Evolutionary conservation across 2,329 filamentous ascomycete genomes (phyloP).

Genomic region (Xylaria sp.): DNA sequence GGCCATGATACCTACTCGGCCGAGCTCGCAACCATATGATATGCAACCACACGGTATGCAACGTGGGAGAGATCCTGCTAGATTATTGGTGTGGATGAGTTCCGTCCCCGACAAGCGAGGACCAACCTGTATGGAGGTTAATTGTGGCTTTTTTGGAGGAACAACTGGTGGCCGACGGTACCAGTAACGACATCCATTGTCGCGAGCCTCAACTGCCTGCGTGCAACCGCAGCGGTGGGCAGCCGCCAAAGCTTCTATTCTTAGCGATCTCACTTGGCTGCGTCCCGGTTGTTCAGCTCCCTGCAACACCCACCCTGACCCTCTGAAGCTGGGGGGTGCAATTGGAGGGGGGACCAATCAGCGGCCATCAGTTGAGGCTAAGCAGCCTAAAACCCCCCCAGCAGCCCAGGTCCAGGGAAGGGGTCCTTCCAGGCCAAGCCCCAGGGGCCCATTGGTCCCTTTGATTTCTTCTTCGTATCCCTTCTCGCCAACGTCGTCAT

Average conservation of each 20-base stretch:
- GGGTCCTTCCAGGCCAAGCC: slow-evolving; percentile 14
- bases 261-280: slow-evolving; percentile 20
- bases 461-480: slow-evolving; percentile 19
- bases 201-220: not conserved
- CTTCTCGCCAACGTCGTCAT: slow-evolving; percentile 14
- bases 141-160: not conserved
- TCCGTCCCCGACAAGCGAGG: not conserved
- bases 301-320: slow-evolving; percentile 9
- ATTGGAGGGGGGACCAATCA: too few species aligned
- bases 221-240: slow-evolving; percentile 1
- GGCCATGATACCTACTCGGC: too few species aligned
- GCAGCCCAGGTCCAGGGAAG: too few species aligned
- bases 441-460: not conserved
- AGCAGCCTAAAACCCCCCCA: slow-evolving; percentile 13
- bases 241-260: slow-evolving; percentile 19
- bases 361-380: slow-evolving; percentile 23
- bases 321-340: too few species aligned
- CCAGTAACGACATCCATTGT: too few species aligned
- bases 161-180: too few species aligned
- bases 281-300: slow-evolving; percentile 24
- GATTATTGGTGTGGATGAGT: not conserved
- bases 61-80: not conserved
- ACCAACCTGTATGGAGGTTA: not conserved
- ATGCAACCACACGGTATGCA: not conserved
- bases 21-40: not conserved